These are phyloP conservation scores for Boletus subcaerulescens DNA, from an alignment of 768 basidiomycete genomes.

Conservation along the genomic window DNA sequence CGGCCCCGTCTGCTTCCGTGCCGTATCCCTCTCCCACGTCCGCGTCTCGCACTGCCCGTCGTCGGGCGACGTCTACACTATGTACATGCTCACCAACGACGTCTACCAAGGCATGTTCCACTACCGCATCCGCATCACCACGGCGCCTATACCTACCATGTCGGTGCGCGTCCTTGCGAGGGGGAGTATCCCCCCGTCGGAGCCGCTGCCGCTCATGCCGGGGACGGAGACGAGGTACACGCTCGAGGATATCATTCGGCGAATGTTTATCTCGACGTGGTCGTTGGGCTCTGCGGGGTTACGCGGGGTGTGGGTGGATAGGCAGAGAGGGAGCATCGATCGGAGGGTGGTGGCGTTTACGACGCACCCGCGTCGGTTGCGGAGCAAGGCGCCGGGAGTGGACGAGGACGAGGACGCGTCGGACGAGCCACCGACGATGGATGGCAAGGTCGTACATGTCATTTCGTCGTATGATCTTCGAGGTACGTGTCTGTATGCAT, in stretches of 20 bases:
- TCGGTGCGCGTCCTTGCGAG: conserved; percentile 39
- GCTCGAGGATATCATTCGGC: not conserved
- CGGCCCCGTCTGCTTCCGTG: conserved; percentile 37
- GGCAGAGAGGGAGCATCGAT: conserved; percentile 12
- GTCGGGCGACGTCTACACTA: conserved; percentile 36
- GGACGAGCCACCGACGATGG: conserved; percentile 1
- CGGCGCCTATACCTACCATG: conserved; percentile 31
- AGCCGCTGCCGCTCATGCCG: not conserved
- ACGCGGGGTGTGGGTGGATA: conserved; percentile 26
- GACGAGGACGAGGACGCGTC: not conserved
- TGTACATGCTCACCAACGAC: conserved; percentile 44
- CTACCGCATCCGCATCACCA: conserved; percentile 36
- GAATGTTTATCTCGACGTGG: conserved; percentile 14
- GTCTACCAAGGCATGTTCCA: conserved; percentile 49
- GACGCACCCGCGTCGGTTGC: conserved; percentile 9
- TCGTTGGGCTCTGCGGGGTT: conserved; percentile 19
- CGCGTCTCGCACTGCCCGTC: conserved; percentile 18
- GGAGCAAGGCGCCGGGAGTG: not conserved
- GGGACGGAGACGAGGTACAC: not conserved
- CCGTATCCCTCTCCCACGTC: conserved; percentile 40
- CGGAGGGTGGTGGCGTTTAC: conserved; percentile 26
- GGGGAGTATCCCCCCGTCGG: not conserved
- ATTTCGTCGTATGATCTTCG: conserved; percentile 29
- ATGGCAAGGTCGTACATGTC: conserved; percentile 13
- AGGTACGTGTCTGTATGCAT: conserved; percentile 16